Percentiles rank a stretch among this genome's conserved stretches.
Evolutionary conservation across 1,139 yeast genomes (phyloP).

Genomic region (Trichomonascaceae sp.): DNA sequence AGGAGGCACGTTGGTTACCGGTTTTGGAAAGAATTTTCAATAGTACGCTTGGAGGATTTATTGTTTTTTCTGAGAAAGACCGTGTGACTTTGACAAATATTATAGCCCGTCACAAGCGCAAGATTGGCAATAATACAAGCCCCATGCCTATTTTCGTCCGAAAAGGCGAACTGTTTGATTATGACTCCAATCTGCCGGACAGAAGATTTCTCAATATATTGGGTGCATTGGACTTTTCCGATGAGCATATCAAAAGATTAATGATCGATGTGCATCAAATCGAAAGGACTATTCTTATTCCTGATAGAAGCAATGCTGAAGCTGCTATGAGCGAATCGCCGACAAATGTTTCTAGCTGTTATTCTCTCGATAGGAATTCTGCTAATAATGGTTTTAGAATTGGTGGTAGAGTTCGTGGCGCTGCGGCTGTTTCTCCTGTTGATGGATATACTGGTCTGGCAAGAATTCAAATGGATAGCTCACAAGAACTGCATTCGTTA

Average conservation of each 20-base stretch:
- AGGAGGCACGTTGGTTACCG: slow-evolving; percentile 54
- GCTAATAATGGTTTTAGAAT: slow-evolving; percentile 6
- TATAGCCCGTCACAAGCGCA: slow-evolving; percentile 25
- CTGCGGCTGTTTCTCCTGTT: slow-evolving; percentile 55
- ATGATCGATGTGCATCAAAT: slow-evolving; percentile 60
- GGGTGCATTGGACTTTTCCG: slow-evolving; percentile 53
- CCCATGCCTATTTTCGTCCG: slow-evolving; percentile 45
- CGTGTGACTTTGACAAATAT: slow-evolving; percentile 43
- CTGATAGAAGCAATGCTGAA: slow-evolving; percentile 49
- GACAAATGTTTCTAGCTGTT: slow-evolving; percentile 43
- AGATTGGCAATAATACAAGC: slow-evolving; percentile 28
- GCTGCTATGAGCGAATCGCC: slow-evolving; percentile 34
- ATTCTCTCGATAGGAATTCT: slow-evolving; percentile 21
- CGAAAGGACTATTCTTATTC: slow-evolving; percentile 53
- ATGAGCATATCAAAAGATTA: slow-evolving; percentile 51
- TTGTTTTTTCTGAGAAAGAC: slow-evolving; percentile 63
- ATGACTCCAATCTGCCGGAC: slow-evolving; percentile 35
- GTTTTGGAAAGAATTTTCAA: slow-evolving; percentile 52
- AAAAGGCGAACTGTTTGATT: slow-evolving; percentile 52
- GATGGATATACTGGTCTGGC: slow-evolving; percentile 29
- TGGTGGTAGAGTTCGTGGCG: slow-evolving; percentile 10
- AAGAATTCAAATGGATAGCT: not conserved
- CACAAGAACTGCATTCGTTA: not conserved
- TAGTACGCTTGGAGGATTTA: slow-evolving; percentile 52
- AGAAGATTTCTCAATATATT: slow-evolving; percentile 41